A percentile compares a stretch with the other conserved stretches of the same genome.
Conservation (phyloP, 75 land plant species). For the Pseudotsuga menziesii region DNA sequence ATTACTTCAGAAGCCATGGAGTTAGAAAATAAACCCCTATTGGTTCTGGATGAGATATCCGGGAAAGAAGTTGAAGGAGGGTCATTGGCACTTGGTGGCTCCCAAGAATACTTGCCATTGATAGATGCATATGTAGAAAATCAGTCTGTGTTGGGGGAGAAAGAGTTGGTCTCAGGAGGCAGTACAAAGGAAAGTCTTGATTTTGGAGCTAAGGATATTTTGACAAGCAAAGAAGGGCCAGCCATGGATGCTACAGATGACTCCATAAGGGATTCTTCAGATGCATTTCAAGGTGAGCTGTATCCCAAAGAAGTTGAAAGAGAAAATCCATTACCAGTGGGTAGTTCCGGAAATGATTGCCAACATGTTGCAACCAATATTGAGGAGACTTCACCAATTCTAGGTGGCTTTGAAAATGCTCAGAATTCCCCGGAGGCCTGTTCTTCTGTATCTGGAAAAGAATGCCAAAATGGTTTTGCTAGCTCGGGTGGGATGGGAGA, state of each 20-base stretch:
- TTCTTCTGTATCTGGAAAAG: not conserved
- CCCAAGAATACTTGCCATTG: not conserved
- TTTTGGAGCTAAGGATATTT: not conserved
- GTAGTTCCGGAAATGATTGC: not conserved
- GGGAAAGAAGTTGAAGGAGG: not conserved
- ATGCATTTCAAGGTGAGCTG: not conserved
- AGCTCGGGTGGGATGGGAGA: not conserved
- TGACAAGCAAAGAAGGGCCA: not conserved
- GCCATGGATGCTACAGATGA: slow-evolving; percentile 1
- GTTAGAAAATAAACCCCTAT: not conserved
- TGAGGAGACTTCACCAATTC: not conserved
- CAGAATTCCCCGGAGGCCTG: not conserved
- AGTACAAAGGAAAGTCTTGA: not conserved
- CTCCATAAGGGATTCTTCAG: not conserved
- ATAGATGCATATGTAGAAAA: not conserved
- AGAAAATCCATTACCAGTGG: not conserved
- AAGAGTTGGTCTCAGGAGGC: not conserved
- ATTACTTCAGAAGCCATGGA: not conserved
- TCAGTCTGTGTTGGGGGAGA: not conserved
- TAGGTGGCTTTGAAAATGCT: not conserved
- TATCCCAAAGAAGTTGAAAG: slow-evolving; percentile 4
- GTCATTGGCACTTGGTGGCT: not conserved
- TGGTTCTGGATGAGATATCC: not conserved
- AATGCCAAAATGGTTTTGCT: not conserved
- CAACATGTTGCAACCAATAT: not conserved